Evolutionary conservation across 371 early-diverging fungal species (phyloP).

Genomic region (Sporodiniella umbellata): DNA sequence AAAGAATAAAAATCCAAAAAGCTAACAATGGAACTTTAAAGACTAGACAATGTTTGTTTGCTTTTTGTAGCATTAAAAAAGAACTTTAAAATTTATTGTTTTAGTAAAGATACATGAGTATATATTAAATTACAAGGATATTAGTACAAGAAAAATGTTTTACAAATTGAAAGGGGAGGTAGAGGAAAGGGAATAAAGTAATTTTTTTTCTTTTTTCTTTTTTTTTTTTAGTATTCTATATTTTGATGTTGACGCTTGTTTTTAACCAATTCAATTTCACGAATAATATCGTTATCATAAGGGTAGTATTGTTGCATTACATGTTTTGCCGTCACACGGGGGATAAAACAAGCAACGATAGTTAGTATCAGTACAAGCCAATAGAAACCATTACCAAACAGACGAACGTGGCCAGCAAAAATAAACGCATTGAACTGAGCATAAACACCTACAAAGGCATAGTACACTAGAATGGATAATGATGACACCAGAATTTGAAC

Average conservation of each 20-base stretch:
- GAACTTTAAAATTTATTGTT: no score
- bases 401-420: constrained; percentile 42
- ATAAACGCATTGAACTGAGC: constrained; percentile 39
- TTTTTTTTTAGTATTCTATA: no score
- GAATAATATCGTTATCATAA: constrained; percentile 63
- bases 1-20: no score
- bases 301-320: constrained; percentile 50
- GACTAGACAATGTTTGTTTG: no score
- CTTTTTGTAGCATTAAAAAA: no score
- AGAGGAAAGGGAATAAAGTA: no score
- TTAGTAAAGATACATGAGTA: no score
- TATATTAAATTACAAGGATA: no score
- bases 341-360: constrained; percentile 44
- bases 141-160: no score
- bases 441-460: constrained; percentile 49
- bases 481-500: constrained; percentile 56
- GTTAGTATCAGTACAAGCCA: constrained; percentile 52
- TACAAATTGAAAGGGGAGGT: no score
- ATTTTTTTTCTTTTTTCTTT: no score
- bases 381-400: constrained; percentile 50
- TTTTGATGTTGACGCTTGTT: neutral
- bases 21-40: no score
- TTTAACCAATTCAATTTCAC: constrained; percentile 49
- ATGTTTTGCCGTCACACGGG: constrained; percentile 47
- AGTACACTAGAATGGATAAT: constrained; percentile 50